A percentile compares a stretch with the other conserved stretches of the same genome.
These are phyloP conservation scores for Globisporangium spinosum DNA, from an alignment of 352 stramenopile species.

Conservation along the genomic window DNA sequence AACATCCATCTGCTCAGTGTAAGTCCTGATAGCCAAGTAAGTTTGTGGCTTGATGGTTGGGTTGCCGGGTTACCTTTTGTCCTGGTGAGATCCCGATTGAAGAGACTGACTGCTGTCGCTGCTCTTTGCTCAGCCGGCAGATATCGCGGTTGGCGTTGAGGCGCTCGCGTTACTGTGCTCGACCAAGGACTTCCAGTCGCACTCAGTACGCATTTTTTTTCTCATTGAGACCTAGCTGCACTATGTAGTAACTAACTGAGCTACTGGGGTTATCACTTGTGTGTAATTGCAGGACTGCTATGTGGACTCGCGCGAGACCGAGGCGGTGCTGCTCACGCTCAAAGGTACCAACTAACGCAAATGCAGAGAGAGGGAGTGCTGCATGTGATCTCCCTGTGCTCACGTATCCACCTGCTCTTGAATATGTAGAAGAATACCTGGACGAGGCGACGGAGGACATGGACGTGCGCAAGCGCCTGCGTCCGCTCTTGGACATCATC, in stretches of 20 bases:
- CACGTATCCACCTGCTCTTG: neutral
- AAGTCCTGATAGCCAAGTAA: slow-evolving; percentile 23
- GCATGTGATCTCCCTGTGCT: neutral
- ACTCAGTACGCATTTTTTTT: slow-evolving; percentile 25
- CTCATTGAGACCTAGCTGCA: too few relatives aligned
- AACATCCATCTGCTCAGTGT: slow-evolving; percentile 51
- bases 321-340: slow-evolving; percentile 47
- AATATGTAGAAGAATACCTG: slow-evolving; percentile 57
- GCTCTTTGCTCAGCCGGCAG: slow-evolving; percentile 26
- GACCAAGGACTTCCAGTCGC: slow-evolving; percentile 84
- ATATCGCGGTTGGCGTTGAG: slow-evolving; percentile 58
- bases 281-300: slow-evolving; percentile 33
- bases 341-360: slow-evolving; percentile 31
- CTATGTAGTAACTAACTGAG: neutral
- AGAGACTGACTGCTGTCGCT: neutral
- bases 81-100: neutral
- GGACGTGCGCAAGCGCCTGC: slow-evolving; percentile 65
- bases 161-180: slow-evolving; percentile 71
- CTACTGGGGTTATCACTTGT: too few relatives aligned
- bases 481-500: slow-evolving; percentile 66
- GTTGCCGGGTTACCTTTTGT: neutral
- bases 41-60: slow-evolving; percentile 5
- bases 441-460: slow-evolving; percentile 58
- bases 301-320: slow-evolving; percentile 57
- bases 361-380: neutral